Evolutionary conservation across 371 early-diverging fungal genomes (phyloP), one percentile per base, ranked within the genome.

Genomic region (Apophysomyces trapeziformis): DNA sequence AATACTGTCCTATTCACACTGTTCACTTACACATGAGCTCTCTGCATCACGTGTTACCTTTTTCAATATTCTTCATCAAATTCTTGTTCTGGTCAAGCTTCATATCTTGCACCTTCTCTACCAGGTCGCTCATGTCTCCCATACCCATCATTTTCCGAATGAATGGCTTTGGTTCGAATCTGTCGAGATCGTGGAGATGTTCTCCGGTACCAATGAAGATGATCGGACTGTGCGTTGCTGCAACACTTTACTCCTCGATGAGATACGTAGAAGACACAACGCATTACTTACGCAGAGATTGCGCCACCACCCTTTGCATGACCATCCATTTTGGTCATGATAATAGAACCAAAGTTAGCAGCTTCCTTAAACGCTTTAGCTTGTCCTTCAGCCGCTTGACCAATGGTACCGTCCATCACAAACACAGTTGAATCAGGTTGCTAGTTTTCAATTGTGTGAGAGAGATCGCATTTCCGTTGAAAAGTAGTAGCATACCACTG

Each of bases 241-340:
- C 99, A 36, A 99, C 99, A 61, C 89, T 90, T 68, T 57, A 50
- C 9, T 21, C 21, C 54, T 18, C 21, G 21, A 50, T 50, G 21
- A 45, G 2, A 56, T 18, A 60, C 0, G 2, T 9, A 56, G 35
- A 21, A 37, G 39, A 9, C 41, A 38, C 21, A 50, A 5, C 12
- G 18, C 7, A 13, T 9, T n/a, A 71, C 79, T 77, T 88, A 89
- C 79, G 99, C 99, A 62, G 96, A 96, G 50, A 99, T 95, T 36
- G 99, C 99, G 76, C 99, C 99, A 77, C 99, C 99, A 77, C 99
- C 99, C 77, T 99, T 99, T 38, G 96, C 97, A 69, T 99, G 98
- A 32, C 99, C 99, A 76, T 99, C 99, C 93, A 99, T 95, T 85
- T 99, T 99, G 63, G 99, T 99, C 59, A 99, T 92, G 63, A 99